A percentile compares a stretch with the other conserved stretches of the same genome.
phyloP scores from a whole-genome alignment of 441 rosid species.

The Gossypium lobatum region DNA sequence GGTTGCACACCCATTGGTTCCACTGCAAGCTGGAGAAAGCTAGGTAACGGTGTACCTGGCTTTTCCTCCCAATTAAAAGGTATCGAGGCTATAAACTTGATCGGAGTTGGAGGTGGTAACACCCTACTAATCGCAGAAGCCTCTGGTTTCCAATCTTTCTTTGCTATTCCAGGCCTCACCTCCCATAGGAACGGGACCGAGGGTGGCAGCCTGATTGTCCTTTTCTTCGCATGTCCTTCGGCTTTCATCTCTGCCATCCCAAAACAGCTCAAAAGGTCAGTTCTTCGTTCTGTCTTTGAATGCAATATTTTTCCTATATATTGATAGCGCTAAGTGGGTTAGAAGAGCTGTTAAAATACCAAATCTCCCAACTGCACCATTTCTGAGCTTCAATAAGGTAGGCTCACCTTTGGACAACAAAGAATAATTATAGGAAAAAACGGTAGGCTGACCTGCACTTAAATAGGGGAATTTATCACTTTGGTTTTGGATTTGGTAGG shows the following conservation, averaged over 20 bases:
- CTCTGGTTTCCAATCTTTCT: constrained; percentile 62
- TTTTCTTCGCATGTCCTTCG: constrained; percentile 25
- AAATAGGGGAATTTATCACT: not conserved
- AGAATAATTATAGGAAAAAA: too few species aligned
- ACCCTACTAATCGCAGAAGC: constrained; percentile 28
- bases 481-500: constrained; percentile 3
- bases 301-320: not conserved
- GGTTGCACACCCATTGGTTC: constrained; percentile 20
- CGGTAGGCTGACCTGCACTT: too few species aligned
- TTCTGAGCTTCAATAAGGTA: constrained; percentile 12
- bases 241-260: constrained; percentile 31
- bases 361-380: constrained; percentile 24
- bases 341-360: constrained; percentile 18
- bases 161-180: constrained; percentile 68
- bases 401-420: constrained; percentile 21
- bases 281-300: not conserved
- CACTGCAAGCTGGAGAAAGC: constrained; percentile 25
- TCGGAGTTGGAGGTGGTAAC: constrained; percentile 29
- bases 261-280: constrained; percentile 1
- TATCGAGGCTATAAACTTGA: constrained; percentile 60
- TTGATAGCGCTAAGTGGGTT: constrained; percentile 22
- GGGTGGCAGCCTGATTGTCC: constrained; percentile 53
- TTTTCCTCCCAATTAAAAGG: constrained; percentile 83
- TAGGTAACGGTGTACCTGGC: constrained; percentile 56
- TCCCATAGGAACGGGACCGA: constrained; percentile 86